A percentile compares a stretch with the other conserved stretches of the same genome.
Evolutionary conservation across 768 basidiomycete genomes (phyloP).

Genomic region (Tulasnella sp.): DNA sequence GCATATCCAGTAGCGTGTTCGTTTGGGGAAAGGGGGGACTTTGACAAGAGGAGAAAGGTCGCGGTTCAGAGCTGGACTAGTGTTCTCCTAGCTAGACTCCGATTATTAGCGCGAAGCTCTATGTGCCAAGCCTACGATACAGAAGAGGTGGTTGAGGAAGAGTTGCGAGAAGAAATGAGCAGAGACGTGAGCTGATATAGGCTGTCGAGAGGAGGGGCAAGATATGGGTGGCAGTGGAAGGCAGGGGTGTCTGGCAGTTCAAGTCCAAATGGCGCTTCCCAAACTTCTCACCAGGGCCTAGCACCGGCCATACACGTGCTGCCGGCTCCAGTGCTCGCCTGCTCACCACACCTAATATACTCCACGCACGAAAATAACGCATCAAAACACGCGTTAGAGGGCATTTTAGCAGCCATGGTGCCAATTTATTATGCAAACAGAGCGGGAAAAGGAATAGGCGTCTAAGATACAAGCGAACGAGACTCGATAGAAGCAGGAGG

Average conservation of each 20-base stretch:
- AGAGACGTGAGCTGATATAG: neutral
- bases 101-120: neutral
- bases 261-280: neutral
- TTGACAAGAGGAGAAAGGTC: conserved; percentile 5
- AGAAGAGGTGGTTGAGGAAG: neutral
- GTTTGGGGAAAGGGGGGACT: conserved; percentile 18
- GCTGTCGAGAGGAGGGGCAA: neutral
- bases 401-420: neutral
- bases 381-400: conserved; percentile 1
- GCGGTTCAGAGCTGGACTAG: neutral
- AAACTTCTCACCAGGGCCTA: neutral
- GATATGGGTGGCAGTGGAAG: conserved; percentile 7
- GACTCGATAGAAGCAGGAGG: neutral
- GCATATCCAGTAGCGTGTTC: conserved; percentile 28
- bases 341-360: neutral
- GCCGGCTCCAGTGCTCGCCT: conserved; percentile 9
- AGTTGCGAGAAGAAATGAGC: neutral
- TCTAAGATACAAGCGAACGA: neutral
- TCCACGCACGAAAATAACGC: neutral
- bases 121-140: neutral
- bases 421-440: neutral
- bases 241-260: neutral
- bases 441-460: neutral
- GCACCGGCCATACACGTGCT: neutral
- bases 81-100: neutral